Conservation (phyloP, 2,329 filamentous ascomycete species). For the Nemania sp. region DNA sequence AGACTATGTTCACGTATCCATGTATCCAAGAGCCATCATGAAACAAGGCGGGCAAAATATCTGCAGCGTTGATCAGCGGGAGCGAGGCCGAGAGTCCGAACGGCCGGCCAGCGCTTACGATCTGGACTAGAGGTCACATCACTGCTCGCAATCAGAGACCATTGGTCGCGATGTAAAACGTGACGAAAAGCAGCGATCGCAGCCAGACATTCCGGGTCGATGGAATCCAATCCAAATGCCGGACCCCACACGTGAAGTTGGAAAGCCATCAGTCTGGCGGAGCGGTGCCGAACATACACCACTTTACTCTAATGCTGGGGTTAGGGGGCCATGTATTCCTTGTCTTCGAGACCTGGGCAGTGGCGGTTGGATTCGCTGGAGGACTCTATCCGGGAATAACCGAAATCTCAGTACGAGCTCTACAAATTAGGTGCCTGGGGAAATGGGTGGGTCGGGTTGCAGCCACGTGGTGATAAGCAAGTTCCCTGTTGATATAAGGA, state of each 20-base stretch:
- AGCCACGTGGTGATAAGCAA: constrained; percentile 38
- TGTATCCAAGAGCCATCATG: constrained; percentile 57
- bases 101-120: constrained; percentile 53
- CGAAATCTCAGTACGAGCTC: neutral
- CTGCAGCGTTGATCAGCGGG: constrained; percentile 43
- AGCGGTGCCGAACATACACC: neutral
- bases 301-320: neutral
- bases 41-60: constrained; percentile 58
- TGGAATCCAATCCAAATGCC: constrained; percentile 84
- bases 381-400: constrained; percentile 6
- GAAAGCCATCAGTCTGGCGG: constrained; percentile 47
- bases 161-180: constrained; percentile 60
- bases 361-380: too few relatives aligned
- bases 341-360: too few relatives aligned
- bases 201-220: constrained; percentile 89
- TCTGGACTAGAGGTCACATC: constrained; percentile 72
- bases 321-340: neutral
- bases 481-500: constrained; percentile 28
- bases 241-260: constrained; percentile 90
- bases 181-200: constrained; percentile 75
- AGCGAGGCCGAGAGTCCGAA: constrained; percentile 17
- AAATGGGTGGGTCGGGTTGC: constrained; percentile 5
- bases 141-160: constrained; percentile 73
- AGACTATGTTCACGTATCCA: constrained; percentile 64
- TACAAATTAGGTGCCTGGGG: neutral